phyloP scores from a whole-genome alignment of 2,329 filamentous ascomycete species.

The Hirsutella minnesotensis region DNA sequence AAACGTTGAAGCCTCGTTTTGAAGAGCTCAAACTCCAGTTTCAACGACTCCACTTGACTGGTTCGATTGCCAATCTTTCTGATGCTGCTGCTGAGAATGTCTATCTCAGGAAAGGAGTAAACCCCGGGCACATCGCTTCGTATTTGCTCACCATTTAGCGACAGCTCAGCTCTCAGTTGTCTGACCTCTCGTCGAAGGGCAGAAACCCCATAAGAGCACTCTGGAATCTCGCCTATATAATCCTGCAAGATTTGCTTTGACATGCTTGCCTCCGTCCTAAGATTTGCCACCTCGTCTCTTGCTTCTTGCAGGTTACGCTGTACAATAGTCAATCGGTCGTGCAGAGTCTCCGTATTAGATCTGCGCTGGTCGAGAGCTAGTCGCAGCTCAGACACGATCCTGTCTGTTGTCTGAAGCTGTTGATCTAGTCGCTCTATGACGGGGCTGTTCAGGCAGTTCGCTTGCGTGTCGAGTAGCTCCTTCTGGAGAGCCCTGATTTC shows the following conservation, averaged over 20 bases:
- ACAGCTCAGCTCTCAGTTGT: conserved; percentile 16
- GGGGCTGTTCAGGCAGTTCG: conserved; percentile 5
- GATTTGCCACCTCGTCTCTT: conserved; percentile 10
- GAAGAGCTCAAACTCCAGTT: conserved; percentile 30
- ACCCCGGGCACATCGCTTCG: conserved; percentile 4
- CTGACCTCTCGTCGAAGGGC: conserved; percentile 20
- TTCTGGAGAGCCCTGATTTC: conserved; percentile 15
- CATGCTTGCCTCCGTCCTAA: conserved; percentile 12
- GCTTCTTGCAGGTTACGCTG: conserved; percentile 12
- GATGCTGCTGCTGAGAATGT: conserved; percentile 26
- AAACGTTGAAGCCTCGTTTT: conserved; percentile 24
- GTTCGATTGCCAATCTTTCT: conserved; percentile 24
- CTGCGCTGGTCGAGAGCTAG: conserved; percentile 8
- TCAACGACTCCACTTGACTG: conserved; percentile 25
- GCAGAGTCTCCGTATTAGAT: conserved; percentile 8
- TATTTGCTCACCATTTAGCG: conserved; percentile 11
- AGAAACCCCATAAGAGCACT: conserved; percentile 18
- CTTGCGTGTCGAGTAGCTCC: conserved; percentile 11
- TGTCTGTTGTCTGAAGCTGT: conserved; percentile 11
- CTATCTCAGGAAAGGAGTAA: conserved; percentile 21
- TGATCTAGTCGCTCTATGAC: conserved; percentile 10
- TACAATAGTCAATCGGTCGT: conserved; percentile 10
- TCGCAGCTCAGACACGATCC: conserved; percentile 9
- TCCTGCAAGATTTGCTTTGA: conserved; percentile 13
- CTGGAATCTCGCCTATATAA: conserved; percentile 10